These are phyloP conservation scores for Annona squamosa DNA, from an alignment of 164 flowering plant species.

Conservation along the genomic window DNA sequence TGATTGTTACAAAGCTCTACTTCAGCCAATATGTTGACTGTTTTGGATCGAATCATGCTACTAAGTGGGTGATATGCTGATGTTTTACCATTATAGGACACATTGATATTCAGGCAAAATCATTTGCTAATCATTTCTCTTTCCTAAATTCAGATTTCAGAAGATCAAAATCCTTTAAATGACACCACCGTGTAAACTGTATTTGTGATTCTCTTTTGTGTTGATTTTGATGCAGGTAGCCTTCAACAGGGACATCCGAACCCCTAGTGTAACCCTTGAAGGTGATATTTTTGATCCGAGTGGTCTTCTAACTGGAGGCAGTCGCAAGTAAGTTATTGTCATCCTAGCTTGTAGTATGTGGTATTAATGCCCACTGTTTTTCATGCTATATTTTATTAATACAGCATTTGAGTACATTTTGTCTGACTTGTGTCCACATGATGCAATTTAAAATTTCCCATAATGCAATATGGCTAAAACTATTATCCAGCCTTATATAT, in stretches of 20 bases:
- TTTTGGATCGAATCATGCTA: no score
- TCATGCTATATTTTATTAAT: no score
- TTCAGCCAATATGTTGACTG: no score
- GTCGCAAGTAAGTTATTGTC: conserved; percentile 63
- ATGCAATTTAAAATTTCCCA: no score
- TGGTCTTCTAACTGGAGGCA: conserved; percentile 96
- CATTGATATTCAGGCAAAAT: no score
- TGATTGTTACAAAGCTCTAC: no score
- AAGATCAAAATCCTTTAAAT: neutral
- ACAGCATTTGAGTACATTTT: neutral
- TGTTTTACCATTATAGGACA: no score
- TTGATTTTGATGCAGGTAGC: conserved; percentile 55
- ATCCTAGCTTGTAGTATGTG: neutral
- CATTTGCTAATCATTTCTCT: no score
- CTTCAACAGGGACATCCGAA: conserved; percentile 48
- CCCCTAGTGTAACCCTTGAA: conserved; percentile 86
- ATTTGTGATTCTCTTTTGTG: neutral
- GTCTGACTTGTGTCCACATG: neutral
- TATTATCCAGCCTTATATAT: neutral
- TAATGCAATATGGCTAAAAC: no score
- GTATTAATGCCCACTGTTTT: neutral
- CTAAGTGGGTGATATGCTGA: no score
- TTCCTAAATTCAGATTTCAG: neutral
- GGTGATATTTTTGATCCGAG: conserved; percentile 96
- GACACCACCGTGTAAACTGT: neutral